Conservation (phyloP, 1,284 basidiomycete genomes). For the Leccinum fuscescens region DNA sequence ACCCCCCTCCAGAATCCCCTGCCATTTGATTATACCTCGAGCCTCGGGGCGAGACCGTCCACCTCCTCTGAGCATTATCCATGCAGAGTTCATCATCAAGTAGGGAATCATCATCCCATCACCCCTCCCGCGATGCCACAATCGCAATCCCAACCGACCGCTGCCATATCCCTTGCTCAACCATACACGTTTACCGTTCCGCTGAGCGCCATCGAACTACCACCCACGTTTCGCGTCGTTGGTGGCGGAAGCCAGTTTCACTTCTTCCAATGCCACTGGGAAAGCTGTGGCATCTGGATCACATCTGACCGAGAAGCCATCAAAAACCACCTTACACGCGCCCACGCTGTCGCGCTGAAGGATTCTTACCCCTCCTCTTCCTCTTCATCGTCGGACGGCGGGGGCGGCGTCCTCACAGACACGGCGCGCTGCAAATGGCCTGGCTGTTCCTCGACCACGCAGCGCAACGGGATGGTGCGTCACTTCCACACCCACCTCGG, state of each 20-base stretch:
- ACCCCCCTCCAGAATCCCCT: not conserved
- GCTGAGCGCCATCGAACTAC: constrained; percentile 13
- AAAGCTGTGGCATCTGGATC: constrained; percentile 19
- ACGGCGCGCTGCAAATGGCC: constrained; percentile 13
- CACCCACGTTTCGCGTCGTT: not conserved
- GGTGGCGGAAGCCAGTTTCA: not conserved
- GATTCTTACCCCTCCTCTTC: not conserved
- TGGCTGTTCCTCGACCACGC: constrained; percentile 6
- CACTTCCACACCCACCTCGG: constrained; percentile 22
- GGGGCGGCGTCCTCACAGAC: not conserved
- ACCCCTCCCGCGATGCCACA: not conserved
- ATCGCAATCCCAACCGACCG: not conserved
- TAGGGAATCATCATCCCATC: not conserved
- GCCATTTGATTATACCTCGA: not conserved
- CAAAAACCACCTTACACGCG: constrained; percentile 14
- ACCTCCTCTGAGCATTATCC: not conserved
- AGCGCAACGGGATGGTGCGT: constrained; percentile 13
- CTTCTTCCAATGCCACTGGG: constrained; percentile 27
- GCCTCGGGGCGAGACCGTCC: not conserved
- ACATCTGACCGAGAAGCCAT: constrained; percentile 16
- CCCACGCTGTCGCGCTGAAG: constrained; percentile 13
- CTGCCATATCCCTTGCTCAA: not conserved
- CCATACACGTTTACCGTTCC: constrained; percentile 8
- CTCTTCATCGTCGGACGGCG: not conserved
- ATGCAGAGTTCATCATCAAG: not conserved